Evolutionary conservation across 2,329 filamentous ascomycete genomes (phyloP), one percentile per base, ranked within the genome.

Genomic region (Metarhizium album): DNA sequence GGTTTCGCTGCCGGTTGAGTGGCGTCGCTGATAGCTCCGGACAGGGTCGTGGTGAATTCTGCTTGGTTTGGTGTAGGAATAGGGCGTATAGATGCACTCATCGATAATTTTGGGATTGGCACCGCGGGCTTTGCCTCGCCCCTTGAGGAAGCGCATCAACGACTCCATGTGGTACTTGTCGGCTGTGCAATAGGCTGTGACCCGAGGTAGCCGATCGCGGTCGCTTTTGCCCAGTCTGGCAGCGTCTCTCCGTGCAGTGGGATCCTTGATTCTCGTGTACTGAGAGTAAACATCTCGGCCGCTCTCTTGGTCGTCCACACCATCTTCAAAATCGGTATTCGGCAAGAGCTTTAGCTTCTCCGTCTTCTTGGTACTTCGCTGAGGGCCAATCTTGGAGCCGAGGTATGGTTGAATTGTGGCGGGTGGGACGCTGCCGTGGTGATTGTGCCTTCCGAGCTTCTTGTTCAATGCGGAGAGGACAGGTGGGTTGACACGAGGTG

Each of bases 341-440:
- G 93, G 93, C 16, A 98, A 74, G n/a, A 98, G 78, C 71, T 98
- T 98, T 54, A 98, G 77, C 72, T 98, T 98, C 72, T 97, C 90
- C 2, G 89, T 89, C 57, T 87, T 96, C 68, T 95, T 94, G 23
- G 90, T 95, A 51, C 90, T 97, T 67, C 93, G 76, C 66, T 98
- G 93, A 0, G 93, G 91, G 2, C 93, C 93, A 52, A 96, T 89
- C 70, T 97, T 96, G 48, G 78, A 69, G 2, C 62, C 67, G 27
- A 62, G 58, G 13, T 68, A 61, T 9, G 69, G 63, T 35, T 69
- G 60, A 24, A 63, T 59, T 37, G 67, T 58, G 35, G 68, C 64
- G 37, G 27, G 27, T 29, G 27, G 27, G 2, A 70, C 65, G 20
- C 65, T 68, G 18, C 87, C 84, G 60, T 89, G 84, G 67, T 88